Percentiles rank a stretch among this genome's conserved stretches.
These are phyloP conservation scores for Lenwebbia sp. DNA, from an alignment of 345 rosid species.

Conservation along the genomic window DNA sequence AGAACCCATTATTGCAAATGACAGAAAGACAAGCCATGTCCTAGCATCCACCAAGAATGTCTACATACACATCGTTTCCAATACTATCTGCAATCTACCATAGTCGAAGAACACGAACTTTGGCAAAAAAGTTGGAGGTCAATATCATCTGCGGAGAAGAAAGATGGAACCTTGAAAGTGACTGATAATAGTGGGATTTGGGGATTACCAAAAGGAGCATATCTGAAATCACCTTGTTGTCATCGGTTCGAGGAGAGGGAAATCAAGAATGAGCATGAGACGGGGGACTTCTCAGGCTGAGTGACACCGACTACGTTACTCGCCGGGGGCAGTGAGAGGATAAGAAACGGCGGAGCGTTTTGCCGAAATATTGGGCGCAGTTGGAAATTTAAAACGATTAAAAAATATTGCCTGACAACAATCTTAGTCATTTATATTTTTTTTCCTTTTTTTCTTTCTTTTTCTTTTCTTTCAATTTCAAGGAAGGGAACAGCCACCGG, in stretches of 20 bases:
- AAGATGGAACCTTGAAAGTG: background rate
- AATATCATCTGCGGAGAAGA: background rate
- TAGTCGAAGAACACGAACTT: background rate
- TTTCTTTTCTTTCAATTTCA: too few species aligned
- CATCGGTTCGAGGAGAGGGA: background rate
- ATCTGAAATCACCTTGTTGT: background rate
- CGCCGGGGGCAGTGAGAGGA: background rate
- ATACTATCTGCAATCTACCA: background rate
- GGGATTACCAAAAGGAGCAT: background rate
- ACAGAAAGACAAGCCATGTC: constrained; percentile 46
- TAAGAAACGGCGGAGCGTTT: background rate
- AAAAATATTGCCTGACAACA: too few species aligned
- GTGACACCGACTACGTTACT: background rate
- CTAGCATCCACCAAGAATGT: background rate
- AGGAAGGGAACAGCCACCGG: too few species aligned
- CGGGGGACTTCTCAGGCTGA: background rate
- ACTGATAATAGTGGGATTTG: background rate
- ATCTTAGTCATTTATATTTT: too few species aligned
- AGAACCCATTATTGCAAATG: constrained; percentile 47
- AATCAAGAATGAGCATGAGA: background rate
- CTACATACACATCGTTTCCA: background rate
- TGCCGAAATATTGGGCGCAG: background rate
- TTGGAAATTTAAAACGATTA: background rate
- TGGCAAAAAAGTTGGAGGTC: background rate
- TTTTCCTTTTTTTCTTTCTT: too few species aligned